A percentile compares a stretch with the other conserved stretches of the same genome.
Evolutionary conservation across 164 flowering plant species (phyloP).

Genomic region (Aristolochia contorta): DNA sequence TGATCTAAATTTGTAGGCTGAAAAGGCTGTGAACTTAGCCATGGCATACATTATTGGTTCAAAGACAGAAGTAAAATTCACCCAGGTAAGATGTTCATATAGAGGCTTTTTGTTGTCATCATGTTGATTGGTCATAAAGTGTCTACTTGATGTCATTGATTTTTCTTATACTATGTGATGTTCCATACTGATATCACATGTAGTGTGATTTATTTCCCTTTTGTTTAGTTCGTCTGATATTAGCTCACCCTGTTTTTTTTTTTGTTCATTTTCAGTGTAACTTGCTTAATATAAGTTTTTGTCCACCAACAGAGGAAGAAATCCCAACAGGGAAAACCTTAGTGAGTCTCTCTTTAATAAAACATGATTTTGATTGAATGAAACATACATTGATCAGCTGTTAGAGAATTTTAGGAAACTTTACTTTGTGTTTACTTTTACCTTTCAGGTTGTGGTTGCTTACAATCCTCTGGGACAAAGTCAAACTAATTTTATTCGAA

Average conservation of each 20-base stretch:
- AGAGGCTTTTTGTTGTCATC: not conserved
- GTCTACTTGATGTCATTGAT: too few species aligned
- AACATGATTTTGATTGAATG: too few species aligned
- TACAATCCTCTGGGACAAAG: conserved; percentile 88
- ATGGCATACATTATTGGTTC: conserved; percentile 44
- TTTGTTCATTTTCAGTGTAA: conserved; percentile 41
- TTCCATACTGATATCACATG: too few species aligned
- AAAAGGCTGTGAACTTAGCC: conserved; percentile 46
- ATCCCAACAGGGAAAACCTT: conserved; percentile 52
- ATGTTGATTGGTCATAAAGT: not conserved
- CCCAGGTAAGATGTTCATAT: conserved; percentile 40
- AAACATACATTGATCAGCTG: too few species aligned
- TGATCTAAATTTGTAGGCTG: conserved; percentile 34
- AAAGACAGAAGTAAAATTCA: conserved; percentile 20
- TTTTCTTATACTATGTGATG: too few species aligned
- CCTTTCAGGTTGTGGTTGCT: conserved; percentile 61
- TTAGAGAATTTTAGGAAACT: too few species aligned
- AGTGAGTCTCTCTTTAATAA: conserved; percentile 27
- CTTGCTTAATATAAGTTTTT: conserved; percentile 75
- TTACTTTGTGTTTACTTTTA: too few species aligned
- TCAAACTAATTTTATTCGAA: conserved; percentile 54
- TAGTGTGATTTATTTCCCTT: too few species aligned
- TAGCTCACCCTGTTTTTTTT: too few species aligned
- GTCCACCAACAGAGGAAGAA: conserved; percentile 66
- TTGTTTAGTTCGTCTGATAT: too few species aligned